Evolutionary conservation across 805 yeast species (phyloP).

Genomic region (Dipodascopsis tothii): DNA sequence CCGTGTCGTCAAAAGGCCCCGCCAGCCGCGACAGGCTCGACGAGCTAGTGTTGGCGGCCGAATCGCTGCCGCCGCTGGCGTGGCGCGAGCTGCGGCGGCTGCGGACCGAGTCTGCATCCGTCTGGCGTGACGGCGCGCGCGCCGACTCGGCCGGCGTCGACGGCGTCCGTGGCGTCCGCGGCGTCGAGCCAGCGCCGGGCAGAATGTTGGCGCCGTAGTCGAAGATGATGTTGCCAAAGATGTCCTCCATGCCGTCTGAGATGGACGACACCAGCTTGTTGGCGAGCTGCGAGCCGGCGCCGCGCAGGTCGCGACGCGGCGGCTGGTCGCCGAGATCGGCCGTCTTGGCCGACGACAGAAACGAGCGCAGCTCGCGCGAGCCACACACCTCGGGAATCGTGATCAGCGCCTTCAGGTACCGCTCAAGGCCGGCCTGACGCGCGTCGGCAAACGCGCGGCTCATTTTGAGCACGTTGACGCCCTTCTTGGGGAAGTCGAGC

Average conservation of each 20-base stretch:
- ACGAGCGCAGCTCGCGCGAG: slow-evolving; percentile 62
- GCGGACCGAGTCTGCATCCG: not conserved
- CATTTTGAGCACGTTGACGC: slow-evolving; percentile 58
- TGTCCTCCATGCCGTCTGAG: slow-evolving; percentile 21
- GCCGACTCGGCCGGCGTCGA: not conserved
- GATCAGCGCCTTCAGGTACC: slow-evolving; percentile 52
- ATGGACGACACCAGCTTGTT: slow-evolving; percentile 1
- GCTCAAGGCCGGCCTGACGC: slow-evolving; percentile 54
- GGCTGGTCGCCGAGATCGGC: slow-evolving; percentile 33
- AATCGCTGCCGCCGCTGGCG: not conserved
- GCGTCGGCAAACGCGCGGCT: slow-evolving; percentile 59
- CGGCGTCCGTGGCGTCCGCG: not conserved
- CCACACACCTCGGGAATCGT: slow-evolving; percentile 63
- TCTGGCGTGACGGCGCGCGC: not conserved
- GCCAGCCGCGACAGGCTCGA: no score
- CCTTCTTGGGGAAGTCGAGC: slow-evolving; percentile 45
- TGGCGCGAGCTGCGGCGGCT: not conserved
- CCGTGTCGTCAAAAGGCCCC: no score
- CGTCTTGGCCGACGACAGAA: slow-evolving; percentile 60
- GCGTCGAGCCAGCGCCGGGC: not conserved
- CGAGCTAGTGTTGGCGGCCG: not conserved
- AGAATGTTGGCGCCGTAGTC: slow-evolving; percentile 11
- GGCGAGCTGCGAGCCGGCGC: not conserved
- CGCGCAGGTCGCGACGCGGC: slow-evolving; percentile 1
- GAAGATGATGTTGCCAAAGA: slow-evolving; percentile 16